phyloP scores from a whole-genome alignment of 306 rosid genomes.

The Ammopiptanthus mongolicus region DNA sequence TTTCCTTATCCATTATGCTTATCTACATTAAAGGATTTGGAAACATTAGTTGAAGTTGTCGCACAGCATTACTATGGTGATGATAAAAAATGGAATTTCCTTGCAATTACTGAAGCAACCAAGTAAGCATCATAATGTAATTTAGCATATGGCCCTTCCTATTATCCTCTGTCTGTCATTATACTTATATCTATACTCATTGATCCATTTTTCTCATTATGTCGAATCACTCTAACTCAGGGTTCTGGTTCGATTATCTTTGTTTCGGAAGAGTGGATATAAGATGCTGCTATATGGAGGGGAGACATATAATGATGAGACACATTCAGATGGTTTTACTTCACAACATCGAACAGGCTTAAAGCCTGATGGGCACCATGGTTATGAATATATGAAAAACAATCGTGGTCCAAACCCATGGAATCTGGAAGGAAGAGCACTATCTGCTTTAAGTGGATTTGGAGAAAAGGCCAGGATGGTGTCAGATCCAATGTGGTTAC shows the following conservation, averaged over 20 bases:
- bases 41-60: slow-evolving; percentile 85
- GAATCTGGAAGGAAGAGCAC: slow-evolving; percentile 83
- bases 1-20: slow-evolving; percentile 82
- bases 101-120: slow-evolving; percentile 75
- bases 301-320: slow-evolving; percentile 54
- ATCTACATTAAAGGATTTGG: slow-evolving; percentile 88
- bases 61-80: slow-evolving; percentile 86
- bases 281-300: slow-evolving; percentile 87
- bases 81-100: slow-evolving; percentile 88
- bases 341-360: slow-evolving; percentile 28
- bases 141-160: slow-evolving; percentile 2
- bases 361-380: slow-evolving; percentile 33
- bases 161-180: slow-evolving; percentile 17
- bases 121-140: slow-evolving; percentile 55
- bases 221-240: slow-evolving; percentile 45
- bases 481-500: slow-evolving; percentile 56
- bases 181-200: not conserved
- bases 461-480: slow-evolving; percentile 70
- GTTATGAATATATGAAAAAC: slow-evolving; percentile 36
- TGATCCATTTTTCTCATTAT: slow-evolving; percentile 20
- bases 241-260: slow-evolving; percentile 76
- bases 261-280: slow-evolving; percentile 79
- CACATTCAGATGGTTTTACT: slow-evolving; percentile 26
- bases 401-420: slow-evolving; percentile 38
- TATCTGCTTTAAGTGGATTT: slow-evolving; percentile 73